Percentiles rank a stretch among this genome's conserved stretches.
phyloP scores from a whole-genome alignment of 768 basidiomycete species.

The Pholiota molesta region DNA sequence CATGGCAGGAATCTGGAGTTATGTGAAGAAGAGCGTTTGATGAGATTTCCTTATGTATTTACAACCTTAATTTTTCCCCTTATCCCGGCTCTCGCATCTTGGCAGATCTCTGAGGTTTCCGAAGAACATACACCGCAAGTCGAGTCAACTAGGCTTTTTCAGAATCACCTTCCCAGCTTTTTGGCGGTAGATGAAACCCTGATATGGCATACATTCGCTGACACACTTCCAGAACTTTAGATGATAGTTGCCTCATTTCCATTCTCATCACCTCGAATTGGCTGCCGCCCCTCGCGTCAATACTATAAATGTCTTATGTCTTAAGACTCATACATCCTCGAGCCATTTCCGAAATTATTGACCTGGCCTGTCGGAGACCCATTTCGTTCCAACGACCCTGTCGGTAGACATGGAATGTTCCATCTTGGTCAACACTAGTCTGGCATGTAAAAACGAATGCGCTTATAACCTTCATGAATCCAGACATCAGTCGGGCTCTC shows the following conservation, averaged over 20 bases:
- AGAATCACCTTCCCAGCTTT: slow-evolving; percentile 41
- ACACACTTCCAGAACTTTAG: slow-evolving; percentile 51
- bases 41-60: slow-evolving; percentile 49
- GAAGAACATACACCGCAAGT: slow-evolving; percentile 33
- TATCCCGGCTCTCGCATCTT: slow-evolving; percentile 46
- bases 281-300: slow-evolving; percentile 32
- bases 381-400: neutral
- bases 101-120: slow-evolving; percentile 46
- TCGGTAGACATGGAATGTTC: neutral
- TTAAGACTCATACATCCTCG: slow-evolving; percentile 22
- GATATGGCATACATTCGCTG: slow-evolving; percentile 47
- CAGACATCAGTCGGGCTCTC: slow-evolving; percentile 4
- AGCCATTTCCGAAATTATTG: slow-evolving; percentile 15
- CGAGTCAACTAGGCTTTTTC: slow-evolving; percentile 20
- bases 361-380: slow-evolving; percentile 1
- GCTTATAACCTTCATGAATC: slow-evolving; percentile 12
- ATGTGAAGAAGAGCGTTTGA: slow-evolving; percentile 89
- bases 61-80: slow-evolving; percentile 51
- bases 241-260: slow-evolving; percentile 37
- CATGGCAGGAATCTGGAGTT: slow-evolving; percentile 92
- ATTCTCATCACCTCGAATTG: slow-evolving; percentile 24
- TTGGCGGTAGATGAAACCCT: slow-evolving; percentile 46
- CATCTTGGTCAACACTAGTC: neutral
- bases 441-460: neutral
- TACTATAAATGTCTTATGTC: slow-evolving; percentile 46